These are phyloP conservation scores for Candida nitratophila DNA, from an alignment of 805 yeast genomes.

Conservation along the genomic window DNA sequence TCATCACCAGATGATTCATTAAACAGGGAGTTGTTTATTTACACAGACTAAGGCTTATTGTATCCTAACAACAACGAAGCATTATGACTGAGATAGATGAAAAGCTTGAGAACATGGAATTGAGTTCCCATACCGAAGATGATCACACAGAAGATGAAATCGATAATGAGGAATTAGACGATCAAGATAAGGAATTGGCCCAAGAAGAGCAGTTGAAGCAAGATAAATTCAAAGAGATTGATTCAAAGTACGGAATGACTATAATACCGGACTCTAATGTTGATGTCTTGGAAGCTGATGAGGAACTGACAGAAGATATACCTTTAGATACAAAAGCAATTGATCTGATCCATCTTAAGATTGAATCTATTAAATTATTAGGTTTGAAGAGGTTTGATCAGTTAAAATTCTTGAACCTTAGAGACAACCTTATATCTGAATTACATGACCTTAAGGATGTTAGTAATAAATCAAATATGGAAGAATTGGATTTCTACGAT, in stretches of 20 bases:
- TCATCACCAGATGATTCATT: too few species aligned
- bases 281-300: conserved; percentile 62
- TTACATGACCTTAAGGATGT: conserved; percentile 61
- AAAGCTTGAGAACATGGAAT: background rate
- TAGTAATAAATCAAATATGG: conserved; percentile 43
- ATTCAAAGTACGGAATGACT: conserved; percentile 22
- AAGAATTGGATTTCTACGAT: conserved; percentile 85
- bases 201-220: conserved; percentile 3
- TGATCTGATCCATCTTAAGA: conserved; percentile 66
- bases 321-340: conserved; percentile 53
- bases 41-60: too few species aligned
- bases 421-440: conserved; percentile 80
- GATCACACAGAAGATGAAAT: conserved; percentile 4
- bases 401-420: conserved; percentile 57
- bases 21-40: too few species aligned
- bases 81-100: background rate
- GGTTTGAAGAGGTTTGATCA: conserved; percentile 47
- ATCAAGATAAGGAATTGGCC: conserved; percentile 4
- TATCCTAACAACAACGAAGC: too few species aligned
- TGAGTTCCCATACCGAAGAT: conserved; percentile 1
- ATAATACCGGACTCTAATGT: conserved; percentile 33
- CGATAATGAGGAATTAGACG: conserved; percentile 1
- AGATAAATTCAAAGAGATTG: conserved; percentile 11
- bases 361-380: conserved; percentile 55
- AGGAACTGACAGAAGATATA: conserved; percentile 50